Evolutionary conservation across 352 stramenopile genomes (phyloP).

Genomic region (Globisporangium alternatum): DNA sequence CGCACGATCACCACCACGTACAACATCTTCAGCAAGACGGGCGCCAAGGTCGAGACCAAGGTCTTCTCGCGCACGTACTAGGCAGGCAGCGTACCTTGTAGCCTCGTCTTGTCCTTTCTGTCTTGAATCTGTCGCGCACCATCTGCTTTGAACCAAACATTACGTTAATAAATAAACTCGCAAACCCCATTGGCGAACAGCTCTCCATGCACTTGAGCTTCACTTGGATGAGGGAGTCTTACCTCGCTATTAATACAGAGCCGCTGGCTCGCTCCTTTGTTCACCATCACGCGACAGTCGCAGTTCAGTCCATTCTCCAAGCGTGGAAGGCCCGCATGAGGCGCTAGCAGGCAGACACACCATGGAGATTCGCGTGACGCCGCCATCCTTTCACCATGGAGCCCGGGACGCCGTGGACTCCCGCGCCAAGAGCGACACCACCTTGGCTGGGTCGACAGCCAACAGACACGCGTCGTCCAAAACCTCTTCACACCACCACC

Average conservation of each 20-base stretch:
- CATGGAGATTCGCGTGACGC: background rate
- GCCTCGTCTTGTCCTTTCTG: background rate
- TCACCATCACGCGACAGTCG: background rate
- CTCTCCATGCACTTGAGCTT: background rate
- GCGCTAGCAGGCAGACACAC: background rate
- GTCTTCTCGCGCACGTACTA: conserved; percentile 28
- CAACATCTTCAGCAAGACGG: conserved; percentile 33
- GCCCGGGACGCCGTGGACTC: background rate
- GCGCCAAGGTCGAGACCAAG: conserved; percentile 27
- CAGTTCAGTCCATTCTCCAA: background rate
- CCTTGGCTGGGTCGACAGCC: background rate
- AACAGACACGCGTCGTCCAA: background rate
- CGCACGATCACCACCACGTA: conserved; percentile 33
- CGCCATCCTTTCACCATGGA: background rate
- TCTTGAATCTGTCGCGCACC: background rate
- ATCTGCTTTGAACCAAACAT: background rate
- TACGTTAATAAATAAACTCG: background rate
- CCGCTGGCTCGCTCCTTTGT: background rate
- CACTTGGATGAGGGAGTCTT: background rate
- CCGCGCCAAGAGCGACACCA: background rate
- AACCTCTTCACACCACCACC: background rate
- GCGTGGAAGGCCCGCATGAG: background rate
- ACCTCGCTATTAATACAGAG: background rate
- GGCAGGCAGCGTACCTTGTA: background rate
- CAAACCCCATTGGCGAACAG: background rate